Evolutionary conservation across 192 early-diverging fungal genomes (phyloP), one percentile per base, ranked within the genome.

Genomic region (Gigaspora rosea): DNA sequence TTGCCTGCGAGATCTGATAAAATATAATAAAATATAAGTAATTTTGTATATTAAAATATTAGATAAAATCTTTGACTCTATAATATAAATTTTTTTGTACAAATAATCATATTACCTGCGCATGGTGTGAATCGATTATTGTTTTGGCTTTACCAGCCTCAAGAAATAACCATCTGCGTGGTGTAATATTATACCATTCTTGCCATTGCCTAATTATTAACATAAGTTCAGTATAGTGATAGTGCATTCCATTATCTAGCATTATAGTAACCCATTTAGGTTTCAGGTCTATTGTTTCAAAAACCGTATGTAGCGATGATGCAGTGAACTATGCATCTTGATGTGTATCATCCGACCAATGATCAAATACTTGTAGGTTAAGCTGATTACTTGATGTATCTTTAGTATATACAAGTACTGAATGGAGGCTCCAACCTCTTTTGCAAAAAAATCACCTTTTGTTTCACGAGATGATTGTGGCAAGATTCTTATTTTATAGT

Each of bases 401-500:
- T 61, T 33, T 61, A 22, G 59, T 61, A 61, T 61, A 61, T 27
- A 61, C 22, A 11, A 61, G 27, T 61, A 22, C 11, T 22, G 20
- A 61, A 27, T 61, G 20, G 6, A 61, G 11, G 11, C n/a, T 61
- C 22, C 59, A 61, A 27, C 10, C 59, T 9, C 59, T 33, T 33
- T 63, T 63, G 32, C 61, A 63, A 63, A 22, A 8, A 63, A 11
- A 27, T 63, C 0, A 33, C 12, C 5, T 63, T 63, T 63, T 27
- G 33, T 63, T 63, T 68, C 2, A 11, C 3, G n/a, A n/a, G 46
- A 47, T 47, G 5, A 10, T 22, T 49, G 46, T 32, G 13, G 15
- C n/a, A 49, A 46, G 4, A 68, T 49, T 49, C 22, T 68, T 18
- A 68, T 68, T 20, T 68, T 49, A 27, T 68, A 68, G 46, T 68